Evolutionary conservation across 2,329 filamentous ascomycete genomes (phyloP).

Genomic region (Lasiodiplodia sp.): DNA sequence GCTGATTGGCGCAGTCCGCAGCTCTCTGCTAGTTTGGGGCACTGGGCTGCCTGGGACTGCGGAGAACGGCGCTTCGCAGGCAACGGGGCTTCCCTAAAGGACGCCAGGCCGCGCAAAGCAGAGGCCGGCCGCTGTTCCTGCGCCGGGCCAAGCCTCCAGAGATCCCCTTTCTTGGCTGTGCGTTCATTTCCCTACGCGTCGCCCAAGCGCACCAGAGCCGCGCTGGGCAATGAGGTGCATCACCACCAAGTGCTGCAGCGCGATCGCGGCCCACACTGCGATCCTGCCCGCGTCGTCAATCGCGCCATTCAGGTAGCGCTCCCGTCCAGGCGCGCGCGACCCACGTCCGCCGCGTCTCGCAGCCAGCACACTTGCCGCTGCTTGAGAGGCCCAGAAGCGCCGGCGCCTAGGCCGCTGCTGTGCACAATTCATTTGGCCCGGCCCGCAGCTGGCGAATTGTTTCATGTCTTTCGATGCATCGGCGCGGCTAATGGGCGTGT

Average conservation of each 20-base stretch:
- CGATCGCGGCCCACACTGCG: slow-evolving; percentile 23
- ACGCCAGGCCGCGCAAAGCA: slow-evolving; percentile 5
- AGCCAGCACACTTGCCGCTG: not conserved
- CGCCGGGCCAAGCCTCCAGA: slow-evolving; percentile 13
- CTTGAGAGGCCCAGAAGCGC: not conserved
- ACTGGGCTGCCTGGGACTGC: slow-evolving; percentile 10
- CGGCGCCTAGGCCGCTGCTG: not conserved
- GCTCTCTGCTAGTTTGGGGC: slow-evolving; percentile 8
- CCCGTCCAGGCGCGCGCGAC: slow-evolving; percentile 18
- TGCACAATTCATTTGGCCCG: slow-evolving; percentile 16
- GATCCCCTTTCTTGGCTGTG: slow-evolving; percentile 20
- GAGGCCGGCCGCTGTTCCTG: slow-evolving; percentile 19
- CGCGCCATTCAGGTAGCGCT: slow-evolving; percentile 21
- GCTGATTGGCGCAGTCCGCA: slow-evolving; percentile 25
- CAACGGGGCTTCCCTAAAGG: slow-evolving; percentile 24
- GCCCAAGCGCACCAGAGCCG: not conserved
- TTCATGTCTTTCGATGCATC: slow-evolving; percentile 24
- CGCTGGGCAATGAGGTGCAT: not conserved
- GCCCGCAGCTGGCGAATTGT: slow-evolving; percentile 26
- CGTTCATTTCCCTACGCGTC: slow-evolving; percentile 20
- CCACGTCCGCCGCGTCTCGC: not conserved
- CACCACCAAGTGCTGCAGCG: not conserved
- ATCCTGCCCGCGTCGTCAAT: slow-evolving; percentile 12
- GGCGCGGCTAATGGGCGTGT: slow-evolving; percentile 21
- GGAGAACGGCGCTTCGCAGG: slow-evolving; percentile 25